Conservation (phyloP, 208 protist genomes). For the Wallacemonas rigidus region DNA sequence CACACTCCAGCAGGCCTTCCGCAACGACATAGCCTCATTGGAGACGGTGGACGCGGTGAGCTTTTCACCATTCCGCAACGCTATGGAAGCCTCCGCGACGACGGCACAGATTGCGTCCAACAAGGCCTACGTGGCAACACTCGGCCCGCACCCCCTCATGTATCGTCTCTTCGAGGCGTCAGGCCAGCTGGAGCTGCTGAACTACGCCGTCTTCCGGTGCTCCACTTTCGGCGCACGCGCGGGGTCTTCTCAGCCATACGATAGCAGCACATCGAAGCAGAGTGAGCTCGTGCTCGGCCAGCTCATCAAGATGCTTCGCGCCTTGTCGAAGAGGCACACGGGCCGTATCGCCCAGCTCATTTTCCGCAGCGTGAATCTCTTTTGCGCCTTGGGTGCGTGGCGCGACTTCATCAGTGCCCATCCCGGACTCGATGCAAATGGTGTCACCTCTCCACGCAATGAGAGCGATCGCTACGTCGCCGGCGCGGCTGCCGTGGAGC, state of each 20-base stretch:
- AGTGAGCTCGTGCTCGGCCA: not conserved
- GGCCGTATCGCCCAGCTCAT: conserved; percentile 53
- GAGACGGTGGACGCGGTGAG: conserved; percentile 44
- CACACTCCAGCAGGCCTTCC: conserved; percentile 49
- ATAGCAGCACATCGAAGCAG: conserved; percentile 1
- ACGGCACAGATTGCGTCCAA: conserved; percentile 24
- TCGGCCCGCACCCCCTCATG: conserved; percentile 64
- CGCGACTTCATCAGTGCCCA: conserved; percentile 24
- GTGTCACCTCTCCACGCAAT: not conserved
- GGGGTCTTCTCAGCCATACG: conserved; percentile 3
- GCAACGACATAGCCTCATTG: conserved; percentile 60
- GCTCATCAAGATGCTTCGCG: conserved; percentile 41
- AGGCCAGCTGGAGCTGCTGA: conserved; percentile 69
- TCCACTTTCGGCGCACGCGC: conserved; percentile 31
- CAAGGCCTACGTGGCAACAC: conserved; percentile 47
- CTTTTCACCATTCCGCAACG: conserved; percentile 44
- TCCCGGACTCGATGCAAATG: conserved; percentile 10
- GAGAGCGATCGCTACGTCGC: conserved; percentile 2
- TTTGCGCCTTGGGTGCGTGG: conserved; percentile 54
- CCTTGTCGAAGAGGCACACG: conserved; percentile 55
- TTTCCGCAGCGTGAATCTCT: conserved; percentile 63
- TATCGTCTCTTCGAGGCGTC: conserved; percentile 50
- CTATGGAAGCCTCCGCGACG: conserved; percentile 4
- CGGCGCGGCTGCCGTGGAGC: not conserved
- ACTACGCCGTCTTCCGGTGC: conserved; percentile 48